Evolutionary conservation across 2,329 filamentous ascomycete genomes (phyloP), one percentile per base, ranked within the genome.

Genomic region (Orbilia ellipsospora): DNA sequence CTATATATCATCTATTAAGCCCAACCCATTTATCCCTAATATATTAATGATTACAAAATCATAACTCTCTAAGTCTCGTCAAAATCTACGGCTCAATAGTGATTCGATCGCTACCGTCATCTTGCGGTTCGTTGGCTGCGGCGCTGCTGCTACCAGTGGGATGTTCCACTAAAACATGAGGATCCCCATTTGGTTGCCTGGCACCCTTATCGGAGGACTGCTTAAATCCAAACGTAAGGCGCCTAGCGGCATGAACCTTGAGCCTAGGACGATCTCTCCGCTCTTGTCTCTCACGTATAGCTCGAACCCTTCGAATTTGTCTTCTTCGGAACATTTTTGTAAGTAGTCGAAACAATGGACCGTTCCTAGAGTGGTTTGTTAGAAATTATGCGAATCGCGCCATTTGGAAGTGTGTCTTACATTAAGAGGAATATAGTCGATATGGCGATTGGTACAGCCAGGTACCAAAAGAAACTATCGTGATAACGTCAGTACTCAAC

Each of bases 381-480:
- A 62, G 55, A 57, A 16, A 18, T 2, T 40, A 40, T 48, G 10
- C 15, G 23, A 16, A 18, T 10, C 31, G 26, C 40, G 18, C 6
- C 7, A 48, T 42, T 18, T 1, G 2, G n/a, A n/a, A 1, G 16
- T 18, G 8, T 7, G 51, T 4, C 85, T 55, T 84, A 82, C 84
- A 88, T 85, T 61, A 89, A 80, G 36, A 88, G 81, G 2, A 87
- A 18, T 6, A 86, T 82, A 0, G 86, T 88, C 0, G 82, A 83
- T 16, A 85, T 78, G 0, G 84, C 84, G 7, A 87, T 86, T 0
- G 88, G 88, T 0, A 85, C 83, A 0, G 87, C 87, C 45, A 88
- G 87, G 13, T 86, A 84, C 90, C 90, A 92, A 82, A 91, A 88
- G 77, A 75, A 75, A 15, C 69, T 73, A 51, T n/a, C 36, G 16